phyloP scores from a whole-genome alignment of 2,329 filamentous ascomycete species.

The Microcyclosporella mali region DNA sequence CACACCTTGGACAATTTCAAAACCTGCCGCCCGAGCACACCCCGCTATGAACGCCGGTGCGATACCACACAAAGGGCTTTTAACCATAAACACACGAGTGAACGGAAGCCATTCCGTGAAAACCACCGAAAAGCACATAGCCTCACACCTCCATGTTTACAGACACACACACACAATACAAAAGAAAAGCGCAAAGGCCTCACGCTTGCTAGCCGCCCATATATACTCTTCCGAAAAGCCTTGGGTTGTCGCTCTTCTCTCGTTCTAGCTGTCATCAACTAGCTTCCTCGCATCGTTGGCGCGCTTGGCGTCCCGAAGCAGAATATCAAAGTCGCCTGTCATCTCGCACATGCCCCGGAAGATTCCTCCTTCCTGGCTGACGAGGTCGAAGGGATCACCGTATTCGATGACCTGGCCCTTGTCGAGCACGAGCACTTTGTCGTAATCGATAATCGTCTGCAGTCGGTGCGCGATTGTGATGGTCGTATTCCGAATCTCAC shows the following conservation, averaged over 20 bases:
- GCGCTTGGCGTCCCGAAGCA: conserved; percentile 52
- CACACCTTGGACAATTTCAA: too few species aligned
- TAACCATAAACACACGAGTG: too few species aligned
- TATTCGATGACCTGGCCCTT: conserved; percentile 83
- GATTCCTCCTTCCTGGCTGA: conserved; percentile 61
- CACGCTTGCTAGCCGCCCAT: too few species aligned
- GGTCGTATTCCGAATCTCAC: conserved; percentile 84
- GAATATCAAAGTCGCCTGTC: conserved; percentile 55
- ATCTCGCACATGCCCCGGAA: conserved; percentile 65
- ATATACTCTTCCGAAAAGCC: neutral
- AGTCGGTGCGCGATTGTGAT: conserved; percentile 94
- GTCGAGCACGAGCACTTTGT: conserved; percentile 92
- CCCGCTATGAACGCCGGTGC: too few species aligned
- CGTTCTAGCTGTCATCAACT: conserved; percentile 30
- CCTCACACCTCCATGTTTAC: too few species aligned
- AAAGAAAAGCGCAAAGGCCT: too few species aligned
- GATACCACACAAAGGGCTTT: too few species aligned
- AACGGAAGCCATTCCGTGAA: too few species aligned
- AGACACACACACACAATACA: too few species aligned
- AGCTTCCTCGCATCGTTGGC: conserved; percentile 40
- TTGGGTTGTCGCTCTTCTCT: neutral
- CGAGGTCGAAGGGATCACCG: conserved; percentile 78
- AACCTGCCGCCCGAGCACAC: too few species aligned
- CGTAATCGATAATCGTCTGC: conserved; percentile 96
- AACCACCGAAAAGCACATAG: too few species aligned